phyloP scores from a whole-genome alignment of 208 protist species.

The Leptomonas seymouri region DNA sequence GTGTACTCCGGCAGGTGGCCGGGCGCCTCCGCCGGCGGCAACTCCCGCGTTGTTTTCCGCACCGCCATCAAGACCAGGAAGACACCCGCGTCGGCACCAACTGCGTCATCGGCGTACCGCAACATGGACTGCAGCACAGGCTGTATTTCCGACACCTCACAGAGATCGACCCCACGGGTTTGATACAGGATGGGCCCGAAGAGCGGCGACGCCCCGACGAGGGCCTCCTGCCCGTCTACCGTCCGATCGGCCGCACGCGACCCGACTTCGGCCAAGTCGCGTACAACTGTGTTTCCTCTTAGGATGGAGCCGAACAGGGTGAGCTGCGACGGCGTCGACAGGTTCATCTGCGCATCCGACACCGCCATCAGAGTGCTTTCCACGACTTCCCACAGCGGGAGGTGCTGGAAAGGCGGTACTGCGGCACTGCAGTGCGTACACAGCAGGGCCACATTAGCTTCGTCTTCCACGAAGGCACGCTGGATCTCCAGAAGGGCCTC shows the following conservation, averaged over 20 bases:
- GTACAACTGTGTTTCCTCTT: constrained; percentile 22
- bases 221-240: constrained; percentile 15
- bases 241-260: constrained; percentile 3
- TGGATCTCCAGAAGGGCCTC: constrained; percentile 15
- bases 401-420: constrained; percentile 22
- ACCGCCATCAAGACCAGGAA: constrained; percentile 43
- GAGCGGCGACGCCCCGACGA: constrained; percentile 38
- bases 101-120: constrained; percentile 29
- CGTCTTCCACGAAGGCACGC: constrained; percentile 27
- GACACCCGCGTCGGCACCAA: constrained; percentile 8
- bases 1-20: constrained; percentile 18
- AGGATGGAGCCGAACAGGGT: constrained; percentile 43
- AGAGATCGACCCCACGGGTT: constrained; percentile 33
- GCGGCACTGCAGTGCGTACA: constrained; percentile 20
- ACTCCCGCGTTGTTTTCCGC: constrained; percentile 26
- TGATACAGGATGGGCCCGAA: constrained; percentile 43
- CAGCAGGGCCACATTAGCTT: constrained; percentile 34
- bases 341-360: not conserved
- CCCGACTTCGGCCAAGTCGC: constrained; percentile 32
- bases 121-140: constrained; percentile 36
- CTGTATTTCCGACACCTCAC: constrained; percentile 10
- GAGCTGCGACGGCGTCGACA: constrained; percentile 23
- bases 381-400: constrained; percentile 33
- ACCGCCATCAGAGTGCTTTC: constrained; percentile 18
- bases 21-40: constrained; percentile 9